Percentiles rank a stretch among this genome's conserved stretches.
Evolutionary conservation across 1,139 yeast species (phyloP).

Genomic region (Meyerozyma smithsonii): DNA sequence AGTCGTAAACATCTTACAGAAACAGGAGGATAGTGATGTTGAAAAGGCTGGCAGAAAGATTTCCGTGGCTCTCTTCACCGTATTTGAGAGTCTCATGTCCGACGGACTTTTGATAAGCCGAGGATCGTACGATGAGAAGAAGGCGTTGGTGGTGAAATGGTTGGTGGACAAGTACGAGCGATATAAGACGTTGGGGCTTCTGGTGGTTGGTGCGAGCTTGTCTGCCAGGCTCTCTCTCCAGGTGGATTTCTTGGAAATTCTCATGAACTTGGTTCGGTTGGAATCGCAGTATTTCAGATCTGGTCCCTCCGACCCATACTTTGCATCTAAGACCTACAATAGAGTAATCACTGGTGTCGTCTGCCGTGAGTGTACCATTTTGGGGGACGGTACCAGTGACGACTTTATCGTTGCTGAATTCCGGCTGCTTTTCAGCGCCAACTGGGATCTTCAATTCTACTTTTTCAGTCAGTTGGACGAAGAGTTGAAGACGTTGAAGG

Average conservation of each 20-base stretch:
- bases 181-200: slow-evolving; percentile 45
- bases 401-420: slow-evolving; percentile 60
- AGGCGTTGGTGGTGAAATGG: slow-evolving; percentile 55
- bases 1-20: slow-evolving; percentile 18
- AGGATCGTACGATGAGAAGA: slow-evolving; percentile 41
- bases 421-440: slow-evolving; percentile 44
- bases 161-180: slow-evolving; percentile 52
- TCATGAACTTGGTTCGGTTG: slow-evolving; percentile 55
- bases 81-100: slow-evolving; percentile 54
- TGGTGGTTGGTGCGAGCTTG: slow-evolving; percentile 31
- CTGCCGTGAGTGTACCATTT: slow-evolving; percentile 12
- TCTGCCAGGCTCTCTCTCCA: slow-evolving; percentile 42
- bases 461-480: slow-evolving; percentile 41
- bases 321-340: slow-evolving; percentile 59
- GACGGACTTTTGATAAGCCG: slow-evolving; percentile 39
- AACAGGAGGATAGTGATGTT: slow-evolving; percentile 18
- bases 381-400: slow-evolving; percentile 45
- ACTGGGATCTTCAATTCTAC: slow-evolving; percentile 66
- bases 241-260: slow-evolving; percentile 59
- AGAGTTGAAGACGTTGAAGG: slow-evolving; percentile 19
- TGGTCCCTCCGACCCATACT: slow-evolving; percentile 46
- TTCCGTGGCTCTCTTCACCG: slow-evolving; percentile 47
- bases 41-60: slow-evolving; percentile 44
- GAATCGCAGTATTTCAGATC: slow-evolving; percentile 56
- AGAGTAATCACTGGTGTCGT: slow-evolving; percentile 19